Evolutionary conservation across 2,329 filamentous ascomycete genomes (phyloP).

Genomic region (Clonostachys sp.): DNA sequence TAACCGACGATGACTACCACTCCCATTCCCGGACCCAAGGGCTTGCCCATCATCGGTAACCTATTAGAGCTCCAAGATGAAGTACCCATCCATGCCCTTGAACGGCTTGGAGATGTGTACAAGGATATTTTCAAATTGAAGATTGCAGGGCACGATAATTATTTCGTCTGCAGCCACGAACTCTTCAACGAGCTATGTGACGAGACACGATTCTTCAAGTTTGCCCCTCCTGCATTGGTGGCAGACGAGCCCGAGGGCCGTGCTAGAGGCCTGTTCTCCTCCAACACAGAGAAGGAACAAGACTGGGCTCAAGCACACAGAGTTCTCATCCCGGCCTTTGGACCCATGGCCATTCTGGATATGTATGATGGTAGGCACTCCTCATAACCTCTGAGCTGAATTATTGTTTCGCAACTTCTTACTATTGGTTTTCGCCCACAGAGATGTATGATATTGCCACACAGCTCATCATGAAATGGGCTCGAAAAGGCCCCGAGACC

Average conservation of each 20-base stretch:
- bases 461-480: constrained; percentile 65
- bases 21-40: constrained; percentile 1
- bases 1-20: too few species aligned
- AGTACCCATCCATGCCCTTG: background rate
- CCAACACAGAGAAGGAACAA: background rate
- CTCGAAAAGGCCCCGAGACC: constrained; percentile 53
- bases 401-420: too few species aligned
- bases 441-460: constrained; percentile 47
- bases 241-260: background rate
- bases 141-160: background rate
- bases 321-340: constrained; percentile 64
- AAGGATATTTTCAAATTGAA: background rate
- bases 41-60: background rate
- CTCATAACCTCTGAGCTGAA: too few species aligned
- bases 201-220: background rate
- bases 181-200: background rate
- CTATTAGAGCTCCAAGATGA: background rate
- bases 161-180: background rate
- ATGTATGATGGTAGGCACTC: constrained; percentile 64
- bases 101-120: background rate
- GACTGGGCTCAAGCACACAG: constrained; percentile 66
- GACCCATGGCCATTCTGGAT: constrained; percentile 58
- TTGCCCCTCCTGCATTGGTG: background rate
- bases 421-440: too few species aligned
- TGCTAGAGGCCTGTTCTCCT: constrained; percentile 1